Evolutionary conservation across 164 flowering plant species (phyloP), one percentile per base, ranked within the genome.

Genomic region (Vitis amurensis): DNA sequence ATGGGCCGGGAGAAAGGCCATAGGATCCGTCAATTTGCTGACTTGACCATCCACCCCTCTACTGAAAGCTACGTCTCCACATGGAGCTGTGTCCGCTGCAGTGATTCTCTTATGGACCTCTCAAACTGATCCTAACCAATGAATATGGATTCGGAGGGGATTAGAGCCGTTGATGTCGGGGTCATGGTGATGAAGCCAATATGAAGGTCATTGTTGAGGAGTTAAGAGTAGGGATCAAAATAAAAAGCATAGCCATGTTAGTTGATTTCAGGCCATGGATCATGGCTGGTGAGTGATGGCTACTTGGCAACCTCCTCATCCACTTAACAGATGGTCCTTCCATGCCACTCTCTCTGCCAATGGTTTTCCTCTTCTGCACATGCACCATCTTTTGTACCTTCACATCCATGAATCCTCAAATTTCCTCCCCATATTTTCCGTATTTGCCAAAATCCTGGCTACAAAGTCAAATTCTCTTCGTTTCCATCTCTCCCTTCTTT

Each of bases 1-100:
- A 16, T 30, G 67, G 67, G 61, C 59, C 76, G 67, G 12, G 4
- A 52, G 52, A 8, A 11, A 29, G 56, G 79, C 64, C 79, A 69
- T 61, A 47, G 62, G 9, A 66, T 69, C 76, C 68, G 76, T 66
- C 63, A 30, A 63, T 74, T 50, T 67, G 72, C 69, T 72, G 79
- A 70, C 74, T 61, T 65, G 63, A 53, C 50, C 9, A 2, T 37
- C 0, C 29, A 50, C 6, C 11, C 0, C 29, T 11, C 15, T 13
- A 3, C 27, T 14, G 61, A 50, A 27, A 69, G 69, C 48, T 31
- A 67, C 50, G 37, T 68, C 23, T 12, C 59, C 52, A 56, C 57
- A 29, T 52, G 59, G 55, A 53, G 55, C 27, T 47, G 44, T 52
- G 27, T 73, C 52, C 69, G 14, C 55, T 27, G 44, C 57, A 50